Percentiles rank a stretch among this genome's conserved stretches.
phyloP scores from a whole-genome alignment of 2,329 filamentous ascomycete species.

The Tolypocladium album region DNA sequence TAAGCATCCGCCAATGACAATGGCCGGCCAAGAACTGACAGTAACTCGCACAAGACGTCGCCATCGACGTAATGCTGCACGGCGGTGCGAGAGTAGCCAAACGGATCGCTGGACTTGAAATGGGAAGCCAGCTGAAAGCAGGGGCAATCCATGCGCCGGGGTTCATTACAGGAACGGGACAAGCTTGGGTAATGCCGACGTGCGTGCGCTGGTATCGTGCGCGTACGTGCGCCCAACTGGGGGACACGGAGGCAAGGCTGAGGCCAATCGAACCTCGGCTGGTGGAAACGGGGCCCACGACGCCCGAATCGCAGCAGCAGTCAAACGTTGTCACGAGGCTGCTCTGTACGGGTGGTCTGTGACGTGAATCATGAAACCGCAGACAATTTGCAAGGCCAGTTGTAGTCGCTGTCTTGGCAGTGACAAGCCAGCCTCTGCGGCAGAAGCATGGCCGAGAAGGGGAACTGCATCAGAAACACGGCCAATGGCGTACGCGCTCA shows the following conservation, averaged over 20 bases:
- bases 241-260: not conserved
- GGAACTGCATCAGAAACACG: not conserved
- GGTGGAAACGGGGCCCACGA: not conserved
- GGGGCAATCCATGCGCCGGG: not conserved
- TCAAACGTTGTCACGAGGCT: not conserved
- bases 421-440: not conserved
- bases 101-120: not conserved
- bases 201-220: not conserved
- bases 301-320: not conserved
- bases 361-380: not conserved
- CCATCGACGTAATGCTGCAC: not conserved
- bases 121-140: not conserved
- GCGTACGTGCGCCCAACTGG: not conserved
- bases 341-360: not conserved
- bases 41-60: not conserved
- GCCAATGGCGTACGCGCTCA: not conserved
- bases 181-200: not conserved
- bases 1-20: not conserved
- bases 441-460: not conserved
- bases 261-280: not conserved
- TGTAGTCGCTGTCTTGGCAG: not conserved
- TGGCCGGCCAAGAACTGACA: not conserved
- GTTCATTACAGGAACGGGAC: not conserved
- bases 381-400: not conserved
- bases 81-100: not conserved